Evolutionary conservation across 2,329 filamentous ascomycete species (phyloP).

Genomic region (Teratosphaeria nubilosa): DNA sequence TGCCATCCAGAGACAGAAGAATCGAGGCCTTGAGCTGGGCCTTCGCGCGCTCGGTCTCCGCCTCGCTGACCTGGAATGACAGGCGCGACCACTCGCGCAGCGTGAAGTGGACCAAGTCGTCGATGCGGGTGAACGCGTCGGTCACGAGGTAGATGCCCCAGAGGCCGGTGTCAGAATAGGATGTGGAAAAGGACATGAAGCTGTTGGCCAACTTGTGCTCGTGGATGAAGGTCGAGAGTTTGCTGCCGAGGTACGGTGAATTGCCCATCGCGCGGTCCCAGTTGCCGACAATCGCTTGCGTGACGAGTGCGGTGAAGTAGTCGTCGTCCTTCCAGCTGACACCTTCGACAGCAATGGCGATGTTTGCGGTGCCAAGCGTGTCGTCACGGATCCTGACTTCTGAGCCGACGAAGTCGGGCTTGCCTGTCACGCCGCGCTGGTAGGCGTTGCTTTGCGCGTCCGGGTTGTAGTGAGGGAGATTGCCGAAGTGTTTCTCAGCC

Average conservation of each 20-base stretch:
- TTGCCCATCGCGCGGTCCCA: constrained; percentile 99
- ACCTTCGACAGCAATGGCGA: constrained; percentile 96
- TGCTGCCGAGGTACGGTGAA: constrained; percentile 94
- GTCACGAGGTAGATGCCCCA: constrained; percentile 99
- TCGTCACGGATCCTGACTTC: constrained; percentile 94
- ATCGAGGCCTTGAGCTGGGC: constrained; percentile 98
- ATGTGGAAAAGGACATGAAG: constrained; percentile 99
- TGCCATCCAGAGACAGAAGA: constrained; percentile 92
- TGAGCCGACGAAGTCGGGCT: constrained; percentile 91
- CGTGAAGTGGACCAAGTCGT: constrained; percentile 96
- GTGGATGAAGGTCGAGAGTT: constrained; percentile 89
- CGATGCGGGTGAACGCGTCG: constrained; percentile 75
- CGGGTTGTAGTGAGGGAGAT: constrained; percentile 64
- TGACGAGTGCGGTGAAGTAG: constrained; percentile 96
- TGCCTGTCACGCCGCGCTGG: constrained; percentile 62
- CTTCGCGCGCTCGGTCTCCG: constrained; percentile 97
- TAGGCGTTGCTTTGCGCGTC: constrained; percentile 62
- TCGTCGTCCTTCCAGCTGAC: constrained; percentile 99
- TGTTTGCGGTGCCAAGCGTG: constrained; percentile 90
- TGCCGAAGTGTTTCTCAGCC: constrained; percentile 89
- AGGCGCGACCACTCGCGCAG: constrained; percentile 97
- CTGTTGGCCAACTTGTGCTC: constrained; percentile 95
- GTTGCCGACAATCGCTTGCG: constrained; percentile 98
- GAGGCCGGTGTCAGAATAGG: constrained; percentile 98
- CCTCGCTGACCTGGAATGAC: constrained; percentile 73